Evolutionary conservation across 371 early-diverging fungal genomes (phyloP).

Genomic region (Mortierella sp.): DNA sequence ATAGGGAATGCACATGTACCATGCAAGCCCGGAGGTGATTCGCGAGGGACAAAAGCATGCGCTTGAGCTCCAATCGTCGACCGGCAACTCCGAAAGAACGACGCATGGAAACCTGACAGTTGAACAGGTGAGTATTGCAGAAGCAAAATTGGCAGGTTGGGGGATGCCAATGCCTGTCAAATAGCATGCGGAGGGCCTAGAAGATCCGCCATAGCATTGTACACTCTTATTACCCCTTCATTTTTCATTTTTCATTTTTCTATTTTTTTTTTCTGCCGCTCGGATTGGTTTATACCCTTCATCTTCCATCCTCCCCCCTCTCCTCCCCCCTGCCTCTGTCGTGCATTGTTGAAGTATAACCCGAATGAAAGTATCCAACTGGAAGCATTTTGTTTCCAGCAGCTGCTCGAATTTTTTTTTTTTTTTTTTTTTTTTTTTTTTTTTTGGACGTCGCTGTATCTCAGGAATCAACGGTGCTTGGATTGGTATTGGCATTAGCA

Average conservation of each 20-base stretch:
- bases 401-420: no score
- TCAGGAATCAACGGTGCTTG: no score
- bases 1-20: conserved; percentile 51
- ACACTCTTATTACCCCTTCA: background rate
- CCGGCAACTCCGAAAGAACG: conserved; percentile 12
- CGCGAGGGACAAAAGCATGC: conserved; percentile 48
- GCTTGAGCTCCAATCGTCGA: conserved; percentile 27
- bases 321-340: no score
- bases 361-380: no score
- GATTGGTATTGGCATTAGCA: no score
- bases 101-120: conserved; percentile 41
- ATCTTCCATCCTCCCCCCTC: no score
- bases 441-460: no score
- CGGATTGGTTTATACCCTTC: no score
- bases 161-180: conserved; percentile 30
- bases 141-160: conserved; percentile 51
- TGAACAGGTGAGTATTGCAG: conserved; percentile 53
- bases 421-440: no score
- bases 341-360: no score
- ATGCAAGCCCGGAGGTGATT: conserved; percentile 43
- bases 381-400: no score
- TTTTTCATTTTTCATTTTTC: background rate
- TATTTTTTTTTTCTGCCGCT: background rate
- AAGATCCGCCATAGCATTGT: background rate
- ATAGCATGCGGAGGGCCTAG: no score